Percentiles rank a stretch among this genome's conserved stretches.
phyloP scores from a whole-genome alignment of 2,329 filamentous ascomycete genomes.

The Sclerotinia spermophila region DNA sequence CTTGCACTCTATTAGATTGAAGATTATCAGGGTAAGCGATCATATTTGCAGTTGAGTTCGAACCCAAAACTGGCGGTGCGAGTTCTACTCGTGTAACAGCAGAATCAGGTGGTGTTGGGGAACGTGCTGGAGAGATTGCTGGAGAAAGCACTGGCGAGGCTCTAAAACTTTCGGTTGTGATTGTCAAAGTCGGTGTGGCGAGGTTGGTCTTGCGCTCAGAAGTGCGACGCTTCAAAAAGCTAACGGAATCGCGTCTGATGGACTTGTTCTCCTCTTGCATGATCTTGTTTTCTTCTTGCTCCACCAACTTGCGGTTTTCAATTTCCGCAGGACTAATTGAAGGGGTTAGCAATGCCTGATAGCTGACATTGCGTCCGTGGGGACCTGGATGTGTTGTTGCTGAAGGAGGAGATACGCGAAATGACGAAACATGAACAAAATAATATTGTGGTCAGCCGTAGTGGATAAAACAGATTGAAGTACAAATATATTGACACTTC shows the following conservation, averaged over 20 bases:
- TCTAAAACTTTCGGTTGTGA: neutral
- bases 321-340: neutral
- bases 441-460: neutral
- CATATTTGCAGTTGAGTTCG: neutral
- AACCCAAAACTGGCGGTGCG: neutral
- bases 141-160: neutral
- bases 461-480: neutral
- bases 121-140: neutral
- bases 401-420: neutral
- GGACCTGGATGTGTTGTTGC: neutral
- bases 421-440: neutral
- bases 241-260: slow-evolving; percentile 2
- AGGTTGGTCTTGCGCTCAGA: slow-evolving; percentile 4
- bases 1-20: neutral
- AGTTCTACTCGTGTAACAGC: neutral
- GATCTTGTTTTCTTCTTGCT: slow-evolving; percentile 11
- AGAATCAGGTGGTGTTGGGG: neutral
- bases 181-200: neutral
- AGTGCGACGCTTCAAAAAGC: slow-evolving; percentile 9
- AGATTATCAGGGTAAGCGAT: no score
- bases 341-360: neutral
- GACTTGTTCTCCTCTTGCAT: slow-evolving; percentile 7
- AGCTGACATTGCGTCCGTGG: neutral
- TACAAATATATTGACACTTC: neutral
- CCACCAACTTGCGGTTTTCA: slow-evolving; percentile 4